A percentile compares a stretch with the other conserved stretches of the same genome.
phyloP scores from a whole-genome alignment of 192 early-diverging fungal genomes.

The Linnemannia exigua region DNA sequence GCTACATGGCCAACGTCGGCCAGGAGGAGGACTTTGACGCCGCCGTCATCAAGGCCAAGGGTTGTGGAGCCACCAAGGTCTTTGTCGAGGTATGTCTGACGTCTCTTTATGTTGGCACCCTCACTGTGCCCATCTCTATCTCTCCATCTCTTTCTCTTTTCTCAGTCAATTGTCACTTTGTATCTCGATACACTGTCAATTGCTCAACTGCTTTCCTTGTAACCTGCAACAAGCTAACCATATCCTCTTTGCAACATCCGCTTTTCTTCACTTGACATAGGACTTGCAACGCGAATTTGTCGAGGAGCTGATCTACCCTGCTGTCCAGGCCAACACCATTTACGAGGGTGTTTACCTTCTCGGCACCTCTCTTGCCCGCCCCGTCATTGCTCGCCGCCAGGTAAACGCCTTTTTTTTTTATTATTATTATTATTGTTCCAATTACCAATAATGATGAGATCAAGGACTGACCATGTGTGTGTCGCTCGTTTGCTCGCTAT shows the following conservation, averaged over 20 bases:
- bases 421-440: not conserved
- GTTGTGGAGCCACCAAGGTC: slow-evolving; percentile 93
- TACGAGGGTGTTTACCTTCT: slow-evolving; percentile 98
- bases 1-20: slow-evolving; percentile 98
- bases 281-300: slow-evolving; percentile 96
- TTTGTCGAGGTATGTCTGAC: slow-evolving; percentile 88
- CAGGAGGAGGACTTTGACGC: slow-evolving; percentile 99
- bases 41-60: slow-evolving; percentile 91
- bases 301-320: slow-evolving; percentile 92
- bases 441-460: too few relatives aligned
- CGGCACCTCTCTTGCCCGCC: slow-evolving; percentile 97
- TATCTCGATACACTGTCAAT: too few relatives aligned
- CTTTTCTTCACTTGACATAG: slow-evolving; percentile 41
- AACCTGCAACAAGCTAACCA: too few relatives aligned
- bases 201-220: too few relatives aligned
- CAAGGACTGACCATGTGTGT: too few relatives aligned
- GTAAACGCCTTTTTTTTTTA: slow-evolving; percentile 23
- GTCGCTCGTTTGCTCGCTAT: too few relatives aligned
- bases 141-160: not conserved
- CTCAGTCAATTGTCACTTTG: not conserved
- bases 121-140: too few relatives aligned
- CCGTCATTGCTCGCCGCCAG: slow-evolving; percentile 87
- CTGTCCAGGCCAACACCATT: slow-evolving; percentile 94
- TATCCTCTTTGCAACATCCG: not conserved
- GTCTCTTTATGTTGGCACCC: too few relatives aligned